Percentiles rank a stretch among this genome's conserved stretches.
Conservation (phyloP, 352 stramenopile species). For the Phytophthora litchii region DNA sequence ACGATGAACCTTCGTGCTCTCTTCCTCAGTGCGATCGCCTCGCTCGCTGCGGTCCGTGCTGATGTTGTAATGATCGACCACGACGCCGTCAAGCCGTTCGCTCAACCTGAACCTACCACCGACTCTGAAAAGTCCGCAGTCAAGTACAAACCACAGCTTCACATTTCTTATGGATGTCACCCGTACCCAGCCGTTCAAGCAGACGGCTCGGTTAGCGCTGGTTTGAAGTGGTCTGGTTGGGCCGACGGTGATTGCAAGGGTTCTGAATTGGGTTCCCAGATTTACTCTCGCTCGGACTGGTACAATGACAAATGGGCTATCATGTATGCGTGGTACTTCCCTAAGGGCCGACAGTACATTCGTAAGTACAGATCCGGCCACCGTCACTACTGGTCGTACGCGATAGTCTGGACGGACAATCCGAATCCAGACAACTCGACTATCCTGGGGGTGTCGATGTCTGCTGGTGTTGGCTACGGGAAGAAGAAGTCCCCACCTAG, state of each 20-base stretch:
- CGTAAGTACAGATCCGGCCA: not conserved
- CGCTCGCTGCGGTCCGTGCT: slow-evolving; percentile 2
- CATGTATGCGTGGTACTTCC: slow-evolving; percentile 41
- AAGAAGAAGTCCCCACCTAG: not conserved
- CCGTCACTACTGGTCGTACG: slow-evolving; percentile 12
- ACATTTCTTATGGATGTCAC: slow-evolving; percentile 15
- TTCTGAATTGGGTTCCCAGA: slow-evolving; percentile 25
- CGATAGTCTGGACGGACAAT: slow-evolving; percentile 8
- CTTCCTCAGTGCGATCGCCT: slow-evolving; percentile 6
- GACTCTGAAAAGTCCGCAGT: slow-evolving; percentile 16
- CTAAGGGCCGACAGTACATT: slow-evolving; percentile 32
- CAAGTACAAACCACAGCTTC: slow-evolving; percentile 21
- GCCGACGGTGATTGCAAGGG: slow-evolving; percentile 26
- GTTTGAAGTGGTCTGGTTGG: slow-evolving; percentile 5
- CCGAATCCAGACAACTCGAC: slow-evolving; percentile 3
- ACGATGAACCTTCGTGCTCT: slow-evolving; percentile 19
- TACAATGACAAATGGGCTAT: slow-evolving; percentile 34
- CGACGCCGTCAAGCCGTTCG: slow-evolving; percentile 21
- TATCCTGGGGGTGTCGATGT: slow-evolving; percentile 9
- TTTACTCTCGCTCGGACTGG: slow-evolving; percentile 28
- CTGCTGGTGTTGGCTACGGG: not conserved
- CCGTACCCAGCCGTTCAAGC: slow-evolving; percentile 16
- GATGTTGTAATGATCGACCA: slow-evolving; percentile 28
- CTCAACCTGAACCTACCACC: slow-evolving; percentile 10
- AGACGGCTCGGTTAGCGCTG: slow-evolving; percentile 4